Percentiles rank a stretch among this genome's conserved stretches.
Evolutionary conservation across 805 yeast genomes (phyloP).

Genomic region (Yamadazyma ubonensis): DNA sequence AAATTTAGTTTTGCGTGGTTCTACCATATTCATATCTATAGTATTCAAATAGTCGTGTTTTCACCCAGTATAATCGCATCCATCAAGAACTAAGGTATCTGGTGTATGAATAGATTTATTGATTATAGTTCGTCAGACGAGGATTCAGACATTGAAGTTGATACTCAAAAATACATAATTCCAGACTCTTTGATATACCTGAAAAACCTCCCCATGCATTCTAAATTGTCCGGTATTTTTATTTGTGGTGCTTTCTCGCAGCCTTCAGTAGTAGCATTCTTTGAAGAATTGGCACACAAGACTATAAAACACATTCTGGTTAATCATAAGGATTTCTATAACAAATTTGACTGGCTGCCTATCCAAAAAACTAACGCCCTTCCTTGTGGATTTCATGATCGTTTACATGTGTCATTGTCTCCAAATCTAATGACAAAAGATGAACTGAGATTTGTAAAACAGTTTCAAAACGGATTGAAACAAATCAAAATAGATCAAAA

Average conservation of each 20-base stretch:
- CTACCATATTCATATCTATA: no score
- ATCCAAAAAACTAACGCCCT: neutral
- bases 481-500: neutral
- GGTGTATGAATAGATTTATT: neutral
- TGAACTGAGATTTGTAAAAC: neutral
- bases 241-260: constrained; percentile 9
- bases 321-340: constrained; percentile 6
- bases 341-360: neutral
- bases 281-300: constrained; percentile 2
- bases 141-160: neutral
- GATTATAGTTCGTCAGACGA: neutral
- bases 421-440: neutral
- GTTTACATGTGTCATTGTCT: neutral
- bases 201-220: constrained; percentile 11
- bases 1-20: no score
- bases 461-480: neutral
- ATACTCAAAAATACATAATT: no score
- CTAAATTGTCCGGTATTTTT: constrained; percentile 10
- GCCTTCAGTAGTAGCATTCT: neutral
- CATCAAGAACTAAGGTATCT: no score
- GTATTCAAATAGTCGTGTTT: no score
- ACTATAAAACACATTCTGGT: constrained; percentile 6
- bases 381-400: neutral
- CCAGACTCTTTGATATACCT: constrained; percentile 5
- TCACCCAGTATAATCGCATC: no score